Base-by-base conservation (phyloP, 257 asterid species). In the Solanum etuberosum region DNA sequence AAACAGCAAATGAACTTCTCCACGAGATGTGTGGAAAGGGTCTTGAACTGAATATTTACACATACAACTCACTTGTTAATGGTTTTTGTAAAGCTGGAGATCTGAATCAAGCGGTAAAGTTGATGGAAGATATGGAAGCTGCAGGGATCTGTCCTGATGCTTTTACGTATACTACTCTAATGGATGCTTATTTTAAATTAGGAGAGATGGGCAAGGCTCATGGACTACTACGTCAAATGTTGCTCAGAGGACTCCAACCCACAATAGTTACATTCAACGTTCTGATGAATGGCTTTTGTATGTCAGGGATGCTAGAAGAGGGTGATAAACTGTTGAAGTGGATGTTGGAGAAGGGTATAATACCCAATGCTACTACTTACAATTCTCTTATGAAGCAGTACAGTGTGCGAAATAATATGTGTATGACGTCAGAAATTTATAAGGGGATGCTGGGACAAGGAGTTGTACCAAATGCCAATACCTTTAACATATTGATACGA, bases 181-280 rank as follows among this genome's bases (percentile, higher is more conserved):
- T 97, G 97, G 99, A 97, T 91, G 93, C 98, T 72, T 94, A 96
- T 87, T 94, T 97, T 91, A 97, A 96, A 92, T 93, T 92, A 31
- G 96, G 98, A 83, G 90, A 97, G 91, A 89, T 96, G 90, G 88
- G 21, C 71, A 87, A 86, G 91, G 99, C 99, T 18, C 97, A 96
- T 88, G 93, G 89, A 90, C 94, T 95, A 86, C 93, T 96, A n/a
- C 91, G 91, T 15, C 95, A 94, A 85, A 97, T 97, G 99, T 87
- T 97, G 88, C 91, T 77, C 82, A 95, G 88, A 85, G 97, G 96
- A 83, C 84, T 95, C 83, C 91, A 88, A 85, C 99, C 99, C 29
- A 95, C 98, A 27, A 90, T 93, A 87, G 99, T 97, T 74, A 94
- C 99, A 84, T 97, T 97, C 91, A 97, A 95, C 84, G 99, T 97